Conservation (phyloP, 2,329 filamentous ascomycete genomes). For the Colletotrichum endophyticum region DNA sequence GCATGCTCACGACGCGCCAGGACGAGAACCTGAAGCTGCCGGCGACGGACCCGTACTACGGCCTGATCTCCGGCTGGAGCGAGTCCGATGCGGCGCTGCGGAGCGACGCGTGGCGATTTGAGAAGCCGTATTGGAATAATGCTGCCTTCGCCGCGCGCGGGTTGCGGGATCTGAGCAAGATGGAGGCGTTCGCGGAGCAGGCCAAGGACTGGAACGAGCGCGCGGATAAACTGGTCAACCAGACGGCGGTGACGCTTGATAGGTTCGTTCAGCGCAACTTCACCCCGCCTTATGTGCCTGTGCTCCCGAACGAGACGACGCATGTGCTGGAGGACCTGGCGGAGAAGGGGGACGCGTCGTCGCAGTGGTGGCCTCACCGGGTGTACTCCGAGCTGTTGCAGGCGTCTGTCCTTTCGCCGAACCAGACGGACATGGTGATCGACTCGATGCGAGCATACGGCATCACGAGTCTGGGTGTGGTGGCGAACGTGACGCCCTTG, state of each 20-base stretch:
- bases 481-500: slow-evolving; percentile 1
- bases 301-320: neutral
- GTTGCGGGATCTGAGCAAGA: neutral
- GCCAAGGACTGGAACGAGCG: neutral
- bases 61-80: slow-evolving; percentile 5
- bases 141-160: neutral
- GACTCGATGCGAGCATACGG: neutral
- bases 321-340: neutral
- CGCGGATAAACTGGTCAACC: neutral
- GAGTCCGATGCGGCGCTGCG: neutral
- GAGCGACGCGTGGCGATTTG: neutral
- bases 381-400: neutral
- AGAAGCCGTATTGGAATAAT: slow-evolving; percentile 2
- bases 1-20: neutral
- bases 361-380: neutral
- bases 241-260: neutral
- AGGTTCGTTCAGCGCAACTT: neutral
- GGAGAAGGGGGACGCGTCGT: neutral
- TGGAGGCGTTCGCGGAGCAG: neutral
- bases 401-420: neutral
- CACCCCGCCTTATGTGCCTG: neutral
- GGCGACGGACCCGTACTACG: neutral
- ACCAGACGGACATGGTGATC: neutral
- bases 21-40: slow-evolving; percentile 5
- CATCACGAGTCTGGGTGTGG: neutral